Evolutionary conservation across 768 basidiomycete species (phyloP).

Genomic region (Termitomyces sp.): DNA sequence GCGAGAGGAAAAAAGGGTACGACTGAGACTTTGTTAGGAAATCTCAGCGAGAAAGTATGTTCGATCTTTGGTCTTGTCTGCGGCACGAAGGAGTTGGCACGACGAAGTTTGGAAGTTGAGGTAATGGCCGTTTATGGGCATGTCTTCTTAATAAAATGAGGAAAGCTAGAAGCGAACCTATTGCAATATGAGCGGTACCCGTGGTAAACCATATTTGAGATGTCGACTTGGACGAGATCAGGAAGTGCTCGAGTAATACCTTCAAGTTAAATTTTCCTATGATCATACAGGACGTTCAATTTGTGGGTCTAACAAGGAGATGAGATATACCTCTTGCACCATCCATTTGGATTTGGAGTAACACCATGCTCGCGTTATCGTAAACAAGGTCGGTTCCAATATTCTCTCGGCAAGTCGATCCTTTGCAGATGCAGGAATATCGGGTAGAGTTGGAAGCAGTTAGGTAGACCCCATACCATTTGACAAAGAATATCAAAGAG

Average conservation of each 20-base stretch:
- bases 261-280: background rate
- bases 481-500: constrained; percentile 66
- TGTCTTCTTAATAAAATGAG: constrained; percentile 58
- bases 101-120: constrained; percentile 8
- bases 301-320: background rate
- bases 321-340: constrained; percentile 69
- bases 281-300: constrained; percentile 17
- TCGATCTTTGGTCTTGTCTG: constrained; percentile 77
- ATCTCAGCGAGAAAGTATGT: constrained; percentile 51
- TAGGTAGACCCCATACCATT: constrained; percentile 42
- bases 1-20: background rate
- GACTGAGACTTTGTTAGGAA: background rate
- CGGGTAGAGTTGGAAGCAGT: background rate
- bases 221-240: constrained; percentile 15
- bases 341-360: constrained; percentile 92
- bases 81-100: constrained; percentile 50
- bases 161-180: background rate
- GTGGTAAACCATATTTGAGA: constrained; percentile 69
- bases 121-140: constrained; percentile 58
- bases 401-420: constrained; percentile 86
- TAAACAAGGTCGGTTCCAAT: constrained; percentile 83
- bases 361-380: constrained; percentile 68
- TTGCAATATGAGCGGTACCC: constrained; percentile 32
- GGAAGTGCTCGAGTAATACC: constrained; percentile 67
- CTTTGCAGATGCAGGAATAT: constrained; percentile 47